Conservation (phyloP, 306 rosid species). For the Quercus cerris region DNA sequence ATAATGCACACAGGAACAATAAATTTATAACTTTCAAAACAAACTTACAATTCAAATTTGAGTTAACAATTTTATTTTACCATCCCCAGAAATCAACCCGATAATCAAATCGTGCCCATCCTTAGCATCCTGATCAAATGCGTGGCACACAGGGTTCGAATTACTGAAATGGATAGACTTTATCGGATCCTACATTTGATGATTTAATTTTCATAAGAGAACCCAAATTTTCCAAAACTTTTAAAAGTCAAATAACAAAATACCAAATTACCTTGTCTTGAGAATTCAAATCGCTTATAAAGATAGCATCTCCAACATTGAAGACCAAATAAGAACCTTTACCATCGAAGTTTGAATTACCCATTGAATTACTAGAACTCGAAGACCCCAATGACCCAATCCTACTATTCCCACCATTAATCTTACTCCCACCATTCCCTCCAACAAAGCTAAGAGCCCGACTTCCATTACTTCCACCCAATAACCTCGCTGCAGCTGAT, state of each 20-base stretch:
- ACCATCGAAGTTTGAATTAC: constrained; percentile 84
- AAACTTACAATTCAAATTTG: constrained; percentile 6
- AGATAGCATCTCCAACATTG: constrained; percentile 93
- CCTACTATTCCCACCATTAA: constrained; percentile 58
- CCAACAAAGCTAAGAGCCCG: constrained; percentile 88
- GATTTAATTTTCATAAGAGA: constrained; percentile 33
- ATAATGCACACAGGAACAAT: constrained; percentile 30
- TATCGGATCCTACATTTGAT: constrained; percentile 79
- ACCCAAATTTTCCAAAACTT: constrained; percentile 17
- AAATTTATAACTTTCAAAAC: constrained; percentile 32
- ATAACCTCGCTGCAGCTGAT: constrained; percentile 85
- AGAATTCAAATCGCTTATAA: constrained; percentile 90
- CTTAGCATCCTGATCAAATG: constrained; percentile 91
- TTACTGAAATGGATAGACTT: constrained; percentile 93
- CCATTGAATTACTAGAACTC: constrained; percentile 58
- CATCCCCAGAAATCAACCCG: constrained; percentile 91
- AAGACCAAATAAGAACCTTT: constrained; percentile 87
- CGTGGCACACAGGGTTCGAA: constrained; percentile 83
- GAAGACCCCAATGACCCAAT: constrained; percentile 78
- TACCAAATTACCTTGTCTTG: constrained; percentile 74
- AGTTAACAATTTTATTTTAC: constrained; percentile 45
- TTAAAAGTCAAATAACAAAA: background rate
- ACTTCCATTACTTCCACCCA: constrained; percentile 87
- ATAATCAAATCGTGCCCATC: constrained; percentile 96
- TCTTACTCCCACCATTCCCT: constrained; percentile 85